phyloP scores from a whole-genome alignment of 805 yeast species.

The Sugiyamaella boreocaroliniensis region DNA sequence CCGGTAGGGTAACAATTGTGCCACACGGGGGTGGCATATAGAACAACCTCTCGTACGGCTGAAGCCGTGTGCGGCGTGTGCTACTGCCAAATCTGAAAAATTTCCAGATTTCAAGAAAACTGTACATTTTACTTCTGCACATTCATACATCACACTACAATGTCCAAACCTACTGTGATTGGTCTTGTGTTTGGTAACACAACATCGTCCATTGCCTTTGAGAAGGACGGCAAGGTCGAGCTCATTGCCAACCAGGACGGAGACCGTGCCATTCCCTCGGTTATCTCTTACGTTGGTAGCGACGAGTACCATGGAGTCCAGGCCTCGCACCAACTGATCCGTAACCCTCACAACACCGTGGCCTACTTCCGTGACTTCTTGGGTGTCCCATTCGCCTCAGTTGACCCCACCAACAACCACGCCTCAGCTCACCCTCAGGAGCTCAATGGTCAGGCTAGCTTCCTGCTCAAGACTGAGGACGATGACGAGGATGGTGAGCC shows the following conservation, averaged over 20 bases:
- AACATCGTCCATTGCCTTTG: constrained; percentile 87
- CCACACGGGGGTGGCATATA: too few relatives aligned
- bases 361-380: constrained; percentile 89
- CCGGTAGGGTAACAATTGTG: neutral
- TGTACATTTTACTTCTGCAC: neutral
- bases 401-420: constrained; percentile 58
- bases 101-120: neutral
- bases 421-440: constrained; percentile 63
- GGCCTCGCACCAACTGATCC: constrained; percentile 84
- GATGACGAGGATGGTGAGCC: constrained; percentile 37
- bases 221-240: constrained; percentile 84
- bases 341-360: constrained; percentile 83
- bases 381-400: constrained; percentile 64
- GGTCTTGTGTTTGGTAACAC: constrained; percentile 97
- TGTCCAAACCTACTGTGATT: constrained; percentile 48
- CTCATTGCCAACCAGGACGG: constrained; percentile 99
- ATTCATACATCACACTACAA: neutral
- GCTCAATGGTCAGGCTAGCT: constrained; percentile 60
- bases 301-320: constrained; percentile 98
- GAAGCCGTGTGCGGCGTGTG: neutral
- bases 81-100: neutral
- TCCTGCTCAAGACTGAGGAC: constrained; percentile 39
- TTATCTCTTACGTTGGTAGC: constrained; percentile 81
- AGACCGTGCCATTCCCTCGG: constrained; percentile 93
- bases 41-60: too few relatives aligned